Percentiles rank a stretch among this genome's conserved stretches.
phyloP scores from a whole-genome alignment of 2,329 filamentous ascomycete species.

The Periconia sp. region DNA sequence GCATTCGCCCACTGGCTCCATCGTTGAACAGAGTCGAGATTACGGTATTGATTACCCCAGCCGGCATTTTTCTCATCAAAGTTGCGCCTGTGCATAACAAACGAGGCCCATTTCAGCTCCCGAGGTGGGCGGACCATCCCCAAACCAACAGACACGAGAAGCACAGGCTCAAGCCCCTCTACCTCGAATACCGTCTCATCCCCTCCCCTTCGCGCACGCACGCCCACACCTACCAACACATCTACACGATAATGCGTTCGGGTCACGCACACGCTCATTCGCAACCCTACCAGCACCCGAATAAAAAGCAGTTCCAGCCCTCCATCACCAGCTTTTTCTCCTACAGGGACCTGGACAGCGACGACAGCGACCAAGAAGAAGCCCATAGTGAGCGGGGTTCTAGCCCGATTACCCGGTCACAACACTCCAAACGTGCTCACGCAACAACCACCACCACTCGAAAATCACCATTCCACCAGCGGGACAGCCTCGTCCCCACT shows the following conservation, averaged over 20 bases:
- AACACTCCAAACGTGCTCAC: conserved; percentile 9
- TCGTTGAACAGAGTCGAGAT: too few species aligned
- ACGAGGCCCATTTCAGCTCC: conserved; percentile 8
- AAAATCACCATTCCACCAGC: conserved; percentile 11
- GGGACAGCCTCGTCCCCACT: conserved; percentile 42
- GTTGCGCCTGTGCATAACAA: conserved; percentile 11
- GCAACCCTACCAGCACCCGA: conserved; percentile 28
- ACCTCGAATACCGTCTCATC: conserved; percentile 11
- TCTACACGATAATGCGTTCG: conserved; percentile 20
- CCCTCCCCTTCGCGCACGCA: conserved; percentile 1
- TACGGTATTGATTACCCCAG: conserved; percentile 17
- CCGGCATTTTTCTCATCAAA: neutral
- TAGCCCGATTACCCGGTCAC: conserved; percentile 28
- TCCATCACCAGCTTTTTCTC: conserved; percentile 49
- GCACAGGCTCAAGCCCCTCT: conserved; percentile 6
- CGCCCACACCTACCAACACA: neutral
- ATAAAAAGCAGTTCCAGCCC: conserved; percentile 50
- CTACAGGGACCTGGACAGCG: conserved; percentile 16
- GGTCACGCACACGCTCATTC: conserved; percentile 7
- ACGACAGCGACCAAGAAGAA: conserved; percentile 10
- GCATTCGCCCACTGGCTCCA: too few species aligned
- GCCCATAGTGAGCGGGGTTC: conserved; percentile 21
- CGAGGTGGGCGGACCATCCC: conserved; percentile 1
- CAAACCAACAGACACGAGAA: conserved; percentile 2
- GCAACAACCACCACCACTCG: neutral